These are phyloP conservation scores for Leptosphaerulina australis DNA, from an alignment of 2,329 filamentous ascomycete genomes.

Conservation along the genomic window DNA sequence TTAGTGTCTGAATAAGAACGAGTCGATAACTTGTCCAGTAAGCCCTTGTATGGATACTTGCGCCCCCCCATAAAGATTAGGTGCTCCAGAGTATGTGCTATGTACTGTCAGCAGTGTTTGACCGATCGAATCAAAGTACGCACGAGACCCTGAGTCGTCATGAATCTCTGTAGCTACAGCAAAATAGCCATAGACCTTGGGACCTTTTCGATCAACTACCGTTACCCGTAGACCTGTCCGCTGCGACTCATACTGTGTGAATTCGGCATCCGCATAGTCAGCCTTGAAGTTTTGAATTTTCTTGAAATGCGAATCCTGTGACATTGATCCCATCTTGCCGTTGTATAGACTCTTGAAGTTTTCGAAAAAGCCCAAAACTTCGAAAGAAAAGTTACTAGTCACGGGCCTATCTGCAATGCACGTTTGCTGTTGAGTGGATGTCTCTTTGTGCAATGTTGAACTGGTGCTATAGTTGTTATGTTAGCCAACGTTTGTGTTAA, in stretches of 20 bases:
- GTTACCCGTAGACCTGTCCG: slow-evolving; percentile 94
- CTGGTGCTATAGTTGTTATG: slow-evolving; percentile 42
- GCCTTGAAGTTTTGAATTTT: slow-evolving; percentile 84
- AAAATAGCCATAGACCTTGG: slow-evolving; percentile 91
- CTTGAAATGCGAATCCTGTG: slow-evolving; percentile 69
- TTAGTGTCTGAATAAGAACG: slow-evolving; percentile 94
- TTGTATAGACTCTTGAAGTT: slow-evolving; percentile 12
- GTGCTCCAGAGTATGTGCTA: slow-evolving; percentile 59
- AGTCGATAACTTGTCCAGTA: slow-evolving; percentile 91
- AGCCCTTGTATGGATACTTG: slow-evolving; percentile 91
- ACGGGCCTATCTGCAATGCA: slow-evolving; percentile 7
- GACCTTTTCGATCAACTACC: slow-evolving; percentile 88
- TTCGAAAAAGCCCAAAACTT: not conserved
- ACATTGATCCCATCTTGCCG: slow-evolving; percentile 39
- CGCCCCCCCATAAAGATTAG: slow-evolving; percentile 74
- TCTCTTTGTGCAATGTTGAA: slow-evolving; percentile 33
- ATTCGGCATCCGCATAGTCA: slow-evolving; percentile 84
- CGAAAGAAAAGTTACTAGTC: not conserved
- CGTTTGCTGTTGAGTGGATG: slow-evolving; percentile 10
- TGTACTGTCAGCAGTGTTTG: slow-evolving; percentile 9
- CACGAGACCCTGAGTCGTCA: slow-evolving; percentile 88
- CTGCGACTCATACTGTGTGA: slow-evolving; percentile 95
- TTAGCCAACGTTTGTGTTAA: slow-evolving; percentile 15
- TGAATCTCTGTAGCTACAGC: slow-evolving; percentile 95
- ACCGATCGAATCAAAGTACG: slow-evolving; percentile 10